phyloP scores from a whole-genome alignment of 2,329 filamentous ascomycete species.

The Aspergillus melleus region DNA sequence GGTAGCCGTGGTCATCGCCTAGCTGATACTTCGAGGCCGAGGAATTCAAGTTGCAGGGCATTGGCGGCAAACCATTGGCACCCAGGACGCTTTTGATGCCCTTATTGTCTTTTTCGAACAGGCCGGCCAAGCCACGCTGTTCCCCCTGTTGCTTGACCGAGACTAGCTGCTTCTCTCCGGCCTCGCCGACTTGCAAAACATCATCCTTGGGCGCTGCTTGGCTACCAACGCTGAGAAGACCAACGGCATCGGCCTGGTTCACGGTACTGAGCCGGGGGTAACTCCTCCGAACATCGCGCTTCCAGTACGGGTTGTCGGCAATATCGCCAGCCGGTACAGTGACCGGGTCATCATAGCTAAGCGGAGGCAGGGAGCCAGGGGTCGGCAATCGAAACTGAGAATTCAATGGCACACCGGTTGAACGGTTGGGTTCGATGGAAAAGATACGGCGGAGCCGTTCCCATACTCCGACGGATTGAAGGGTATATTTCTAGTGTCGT shows the following conservation, averaged over 20 bases:
- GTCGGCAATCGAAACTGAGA: conserved; percentile 86
- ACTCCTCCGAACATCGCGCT: conserved; percentile 79
- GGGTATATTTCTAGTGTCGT: conserved; percentile 79
- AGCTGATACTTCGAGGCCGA: conserved; percentile 64
- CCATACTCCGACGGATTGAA: conserved; percentile 88
- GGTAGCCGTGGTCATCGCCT: conserved; percentile 65
- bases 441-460: conserved; percentile 75
- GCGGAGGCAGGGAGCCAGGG: conserved; percentile 70
- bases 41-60: conserved; percentile 69
- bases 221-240: conserved; percentile 81
- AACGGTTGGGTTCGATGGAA: conserved; percentile 82
- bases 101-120: conserved; percentile 66
- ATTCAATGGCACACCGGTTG: conserved; percentile 89
- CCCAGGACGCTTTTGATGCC: conserved; percentile 63
- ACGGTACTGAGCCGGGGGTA: conserved; percentile 82
- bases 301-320: conserved; percentile 94
- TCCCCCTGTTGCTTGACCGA: conserved; percentile 73
- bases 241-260: conserved; percentile 80
- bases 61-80: conserved; percentile 78
- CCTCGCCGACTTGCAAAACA: conserved; percentile 69
- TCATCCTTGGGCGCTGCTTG: conserved; percentile 78
- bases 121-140: conserved; percentile 68
- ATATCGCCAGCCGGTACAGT: conserved; percentile 82
- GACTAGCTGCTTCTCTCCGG: conserved; percentile 72
- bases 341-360: conserved; percentile 76